phyloP scores from a whole-genome alignment of 495 filamentous ascomycete species.

The Bacidia gigantensis region DNA sequence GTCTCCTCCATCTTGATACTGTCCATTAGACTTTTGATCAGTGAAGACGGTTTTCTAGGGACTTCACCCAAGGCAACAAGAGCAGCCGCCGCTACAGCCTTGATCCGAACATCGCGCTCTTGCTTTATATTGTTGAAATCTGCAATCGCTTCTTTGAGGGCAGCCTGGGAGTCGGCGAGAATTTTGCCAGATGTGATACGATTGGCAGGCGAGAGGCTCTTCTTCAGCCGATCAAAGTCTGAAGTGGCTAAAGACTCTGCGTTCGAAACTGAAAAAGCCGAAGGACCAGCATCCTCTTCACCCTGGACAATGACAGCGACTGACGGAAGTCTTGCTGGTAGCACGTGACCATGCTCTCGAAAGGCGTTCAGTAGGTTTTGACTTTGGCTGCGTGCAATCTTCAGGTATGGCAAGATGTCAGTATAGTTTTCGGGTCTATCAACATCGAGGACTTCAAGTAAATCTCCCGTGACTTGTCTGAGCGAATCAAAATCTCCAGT shows the following conservation, averaged over 20 bases:
- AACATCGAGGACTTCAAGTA: slow-evolving; percentile 62
- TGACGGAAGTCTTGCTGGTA: slow-evolving; percentile 53
- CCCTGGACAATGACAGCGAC: slow-evolving; percentile 88
- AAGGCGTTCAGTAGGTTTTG: slow-evolving; percentile 80
- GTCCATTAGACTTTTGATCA: slow-evolving; percentile 96
- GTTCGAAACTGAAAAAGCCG: slow-evolving; percentile 75
- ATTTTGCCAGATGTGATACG: slow-evolving; percentile 63
- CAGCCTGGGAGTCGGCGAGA: slow-evolving; percentile 57
- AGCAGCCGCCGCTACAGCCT: slow-evolving; percentile 74
- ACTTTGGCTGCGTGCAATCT: slow-evolving; percentile 79
- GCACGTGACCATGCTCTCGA: slow-evolving; percentile 69
- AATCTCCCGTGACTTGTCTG: slow-evolving; percentile 35
- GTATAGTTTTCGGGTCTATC: slow-evolving; percentile 72
- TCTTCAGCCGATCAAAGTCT: slow-evolving; percentile 80
- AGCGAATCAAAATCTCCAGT: slow-evolving; percentile 18
- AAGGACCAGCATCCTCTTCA: slow-evolving; percentile 74
- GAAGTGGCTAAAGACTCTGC: slow-evolving; percentile 71
- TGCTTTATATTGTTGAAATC: slow-evolving; percentile 67
- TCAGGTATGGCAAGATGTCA: slow-evolving; percentile 76
- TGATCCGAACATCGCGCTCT: slow-evolving; percentile 71
- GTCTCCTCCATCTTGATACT: slow-evolving; percentile 94
- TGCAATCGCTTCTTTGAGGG: slow-evolving; percentile 54
- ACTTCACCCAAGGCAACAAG: slow-evolving; percentile 71
- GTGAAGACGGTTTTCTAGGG: slow-evolving; percentile 77
- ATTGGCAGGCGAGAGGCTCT: slow-evolving; percentile 66